Evolutionary conservation across 1,139 yeast genomes (phyloP).

Genomic region (Candida gigantensis): DNA sequence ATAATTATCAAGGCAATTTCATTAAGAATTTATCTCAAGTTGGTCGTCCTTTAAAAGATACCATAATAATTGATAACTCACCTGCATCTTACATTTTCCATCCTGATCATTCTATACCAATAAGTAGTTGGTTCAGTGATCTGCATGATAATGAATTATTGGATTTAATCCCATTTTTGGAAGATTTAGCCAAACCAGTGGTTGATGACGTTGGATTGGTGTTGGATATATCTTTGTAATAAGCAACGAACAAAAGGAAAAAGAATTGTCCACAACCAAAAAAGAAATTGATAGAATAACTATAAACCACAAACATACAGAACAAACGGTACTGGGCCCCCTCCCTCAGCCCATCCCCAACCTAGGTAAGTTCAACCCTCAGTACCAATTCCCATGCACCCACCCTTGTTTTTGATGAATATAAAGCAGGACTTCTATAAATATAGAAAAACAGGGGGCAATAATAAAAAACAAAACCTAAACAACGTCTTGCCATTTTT

Average conservation of each 20-base stretch:
- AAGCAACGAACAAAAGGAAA: background rate
- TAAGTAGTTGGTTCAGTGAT: conserved; percentile 97
- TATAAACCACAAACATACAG: background rate
- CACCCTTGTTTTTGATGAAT: too few species aligned
- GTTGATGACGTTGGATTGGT: conserved; percentile 86
- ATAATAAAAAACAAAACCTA: too few species aligned
- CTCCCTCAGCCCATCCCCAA: too few species aligned
- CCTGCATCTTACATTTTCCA: conserved; percentile 97
- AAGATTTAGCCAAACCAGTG: conserved; percentile 67
- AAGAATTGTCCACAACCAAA: background rate
- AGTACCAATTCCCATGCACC: too few species aligned
- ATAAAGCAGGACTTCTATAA: too few species aligned
- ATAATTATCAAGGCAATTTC: conserved; percentile 79
- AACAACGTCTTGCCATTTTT: too few species aligned
- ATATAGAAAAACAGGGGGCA: too few species aligned
- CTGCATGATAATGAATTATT: conserved; percentile 93
- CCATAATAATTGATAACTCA: conserved; percentile 91
- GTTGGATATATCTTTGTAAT: conserved; percentile 63
- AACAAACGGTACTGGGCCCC: too few species aligned
- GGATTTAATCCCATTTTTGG: conserved; percentile 87
- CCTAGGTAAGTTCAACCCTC: too few species aligned
- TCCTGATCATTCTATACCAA: conserved; percentile 98
- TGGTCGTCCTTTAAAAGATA: conserved; percentile 85
- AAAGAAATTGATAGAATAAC: background rate
- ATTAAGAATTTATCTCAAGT: conserved; percentile 90